phyloP scores from a whole-genome alignment of 331 rosid genomes.

The Quercus tomentella region DNA sequence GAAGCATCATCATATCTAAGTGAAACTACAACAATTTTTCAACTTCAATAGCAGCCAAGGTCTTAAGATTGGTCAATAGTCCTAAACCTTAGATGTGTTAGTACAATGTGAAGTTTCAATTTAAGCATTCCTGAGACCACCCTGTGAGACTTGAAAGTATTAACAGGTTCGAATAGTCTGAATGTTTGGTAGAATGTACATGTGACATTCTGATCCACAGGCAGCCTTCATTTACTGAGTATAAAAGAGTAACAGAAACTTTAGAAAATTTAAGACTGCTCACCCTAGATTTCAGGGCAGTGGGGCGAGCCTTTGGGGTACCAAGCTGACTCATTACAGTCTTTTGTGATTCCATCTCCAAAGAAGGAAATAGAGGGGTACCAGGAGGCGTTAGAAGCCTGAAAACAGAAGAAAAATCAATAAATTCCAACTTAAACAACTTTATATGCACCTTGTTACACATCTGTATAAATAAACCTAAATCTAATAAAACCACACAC shows the following conservation, averaged over 20 bases:
- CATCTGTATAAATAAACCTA: background rate
- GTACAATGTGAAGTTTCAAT: background rate
- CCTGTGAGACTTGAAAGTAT: background rate
- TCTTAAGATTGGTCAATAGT: background rate
- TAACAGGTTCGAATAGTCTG: background rate
- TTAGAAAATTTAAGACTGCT: conserved; percentile 18
- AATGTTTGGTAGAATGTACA: background rate
- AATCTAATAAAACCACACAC: background rate
- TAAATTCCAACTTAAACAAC: conserved; percentile 21
- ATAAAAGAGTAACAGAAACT: background rate
- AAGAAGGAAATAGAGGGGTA: conserved; percentile 94
- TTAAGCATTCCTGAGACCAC: background rate
- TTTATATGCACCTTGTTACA: background rate
- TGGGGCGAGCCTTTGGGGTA: conserved; percentile 63
- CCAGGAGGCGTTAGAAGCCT: conserved; percentile 99
- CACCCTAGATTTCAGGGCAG: conserved; percentile 82
- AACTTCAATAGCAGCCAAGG: background rate
- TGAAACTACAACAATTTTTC: background rate
- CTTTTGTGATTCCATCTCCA: conserved; percentile 82
- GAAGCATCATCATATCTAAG: background rate
- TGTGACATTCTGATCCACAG: background rate
- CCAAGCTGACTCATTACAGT: conserved; percentile 68
- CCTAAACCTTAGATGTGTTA: background rate
- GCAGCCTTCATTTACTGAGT: background rate
- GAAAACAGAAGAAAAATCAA: conserved; percentile 28